Percentiles rank a stretch among this genome's conserved stretches.
phyloP scores from a whole-genome alignment of 2,329 filamentous ascomycete genomes.

The Rachicladosporium sp. region DNA sequence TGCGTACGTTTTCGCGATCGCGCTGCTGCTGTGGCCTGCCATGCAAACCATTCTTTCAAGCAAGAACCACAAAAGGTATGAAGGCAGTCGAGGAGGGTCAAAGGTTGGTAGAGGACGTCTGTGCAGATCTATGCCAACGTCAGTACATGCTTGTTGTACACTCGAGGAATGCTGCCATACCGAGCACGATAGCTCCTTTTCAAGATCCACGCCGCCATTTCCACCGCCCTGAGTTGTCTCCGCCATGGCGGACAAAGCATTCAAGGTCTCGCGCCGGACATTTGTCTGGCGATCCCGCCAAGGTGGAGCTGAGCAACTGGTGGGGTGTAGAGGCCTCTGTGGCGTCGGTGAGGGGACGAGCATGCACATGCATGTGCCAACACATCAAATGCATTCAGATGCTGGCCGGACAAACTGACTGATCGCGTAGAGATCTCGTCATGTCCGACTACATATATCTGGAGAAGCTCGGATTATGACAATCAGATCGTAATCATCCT shows the following conservation, averaged over 20 bases:
- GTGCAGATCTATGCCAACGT: constrained; percentile 69
- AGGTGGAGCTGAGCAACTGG: no score
- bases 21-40: constrained; percentile 53
- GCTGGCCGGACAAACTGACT: no score
- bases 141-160: background rate
- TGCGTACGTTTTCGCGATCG: constrained; percentile 33
- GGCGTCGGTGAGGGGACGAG: no score
- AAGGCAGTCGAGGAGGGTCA: constrained; percentile 28
- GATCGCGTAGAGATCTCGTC: no score
- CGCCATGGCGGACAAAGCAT: constrained; percentile 5
- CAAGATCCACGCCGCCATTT: constrained; percentile 46
- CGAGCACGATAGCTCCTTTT: constrained; percentile 90
- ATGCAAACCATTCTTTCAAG: constrained; percentile 89
- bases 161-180: constrained; percentile 42
- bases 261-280: no score
- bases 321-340: no score
- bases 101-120: constrained; percentile 43
- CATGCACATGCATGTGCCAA: no score
- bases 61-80: constrained; percentile 87
- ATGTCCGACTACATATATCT: no score
- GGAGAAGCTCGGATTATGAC: no score
- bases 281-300: no score
- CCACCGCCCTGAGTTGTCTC: constrained; percentile 3
- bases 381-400: no score
- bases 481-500: no score